A percentile compares a stretch with the other conserved stretches of the same genome.
Conservation (phyloP, 805 yeast species). For the Candida easanensis region DNA sequence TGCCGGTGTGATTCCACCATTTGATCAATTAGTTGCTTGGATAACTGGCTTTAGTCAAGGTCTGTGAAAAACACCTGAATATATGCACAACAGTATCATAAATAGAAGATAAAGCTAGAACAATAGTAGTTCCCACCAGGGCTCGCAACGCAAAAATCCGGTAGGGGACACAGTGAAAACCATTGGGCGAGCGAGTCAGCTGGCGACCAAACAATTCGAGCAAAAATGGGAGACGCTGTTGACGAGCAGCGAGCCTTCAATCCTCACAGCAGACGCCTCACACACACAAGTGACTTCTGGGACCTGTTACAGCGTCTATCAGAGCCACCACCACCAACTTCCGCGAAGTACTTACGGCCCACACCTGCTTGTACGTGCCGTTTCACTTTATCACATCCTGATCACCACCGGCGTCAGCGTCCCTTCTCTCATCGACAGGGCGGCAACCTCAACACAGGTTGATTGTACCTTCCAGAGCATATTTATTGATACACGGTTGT, state of each 20-base stretch:
- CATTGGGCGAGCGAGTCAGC: conserved; percentile 14
- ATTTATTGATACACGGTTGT: no score
- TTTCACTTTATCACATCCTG: neutral
- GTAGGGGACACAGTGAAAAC: conserved; percentile 4
- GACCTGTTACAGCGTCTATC: neutral
- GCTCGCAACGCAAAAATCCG: neutral
- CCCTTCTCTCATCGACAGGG: neutral
- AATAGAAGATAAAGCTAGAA: no score
- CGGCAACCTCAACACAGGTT: no score
- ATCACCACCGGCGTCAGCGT: neutral
- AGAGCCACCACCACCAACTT: neutral
- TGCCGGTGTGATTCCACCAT: conserved; percentile 28
- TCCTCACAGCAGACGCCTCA: neutral
- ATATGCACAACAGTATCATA: no score
- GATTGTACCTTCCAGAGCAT: no score
- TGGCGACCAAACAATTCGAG: conserved; percentile 13
- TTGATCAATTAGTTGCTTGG: conserved; percentile 21
- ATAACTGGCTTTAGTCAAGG: conserved; percentile 3
- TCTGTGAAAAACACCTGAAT: neutral
- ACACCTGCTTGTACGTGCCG: no score
- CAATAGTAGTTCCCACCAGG: neutral
- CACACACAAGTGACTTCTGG: neutral
- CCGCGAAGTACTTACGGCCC: no score
- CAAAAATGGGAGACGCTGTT: neutral
- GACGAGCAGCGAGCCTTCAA: neutral